Percentiles rank a stretch among this genome's conserved stretches.
Conservation (phyloP, 345 rosid genomes). For the Pseudoturritis turrita region DNA sequence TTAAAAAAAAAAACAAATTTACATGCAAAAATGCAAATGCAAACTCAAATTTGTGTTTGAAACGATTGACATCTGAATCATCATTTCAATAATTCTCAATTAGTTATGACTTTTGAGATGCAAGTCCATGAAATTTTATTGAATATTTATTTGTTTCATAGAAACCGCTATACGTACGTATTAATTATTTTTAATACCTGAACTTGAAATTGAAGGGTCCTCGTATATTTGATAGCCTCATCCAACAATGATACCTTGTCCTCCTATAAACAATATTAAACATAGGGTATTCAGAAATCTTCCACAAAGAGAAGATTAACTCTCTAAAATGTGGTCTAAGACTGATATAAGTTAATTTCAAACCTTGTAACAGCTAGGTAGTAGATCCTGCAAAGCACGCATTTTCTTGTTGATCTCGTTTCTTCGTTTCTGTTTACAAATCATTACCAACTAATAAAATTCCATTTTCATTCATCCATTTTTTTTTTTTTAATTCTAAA, state of each 20-base stretch:
- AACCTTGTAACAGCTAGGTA: conserved; percentile 71
- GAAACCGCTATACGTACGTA: no score
- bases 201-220: conserved; percentile 67
- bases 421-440: conserved; percentile 51
- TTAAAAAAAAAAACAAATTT: background rate
- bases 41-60: background rate
- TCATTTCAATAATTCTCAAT: background rate
- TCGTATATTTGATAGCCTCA: conserved; percentile 60
- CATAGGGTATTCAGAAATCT: conserved; percentile 3
- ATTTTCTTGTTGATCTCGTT: conserved; percentile 62
- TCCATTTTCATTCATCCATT: background rate
- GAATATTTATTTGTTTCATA: no score
- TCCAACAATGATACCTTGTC: conserved; percentile 66
- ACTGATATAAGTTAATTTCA: background rate
- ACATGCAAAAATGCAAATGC: background rate
- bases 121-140: background rate
- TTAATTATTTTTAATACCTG: conserved; percentile 45
- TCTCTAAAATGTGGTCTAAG: background rate
- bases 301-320: background rate
- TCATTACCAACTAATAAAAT: background rate
- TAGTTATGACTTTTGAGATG: background rate
- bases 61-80: background rate
- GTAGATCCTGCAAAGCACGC: conserved; percentile 55
- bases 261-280: conserved; percentile 33
- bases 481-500: background rate